phyloP scores from a whole-genome alignment of 176 grass and related monocot genomes.

The Triticum dicoccoides region DNA sequence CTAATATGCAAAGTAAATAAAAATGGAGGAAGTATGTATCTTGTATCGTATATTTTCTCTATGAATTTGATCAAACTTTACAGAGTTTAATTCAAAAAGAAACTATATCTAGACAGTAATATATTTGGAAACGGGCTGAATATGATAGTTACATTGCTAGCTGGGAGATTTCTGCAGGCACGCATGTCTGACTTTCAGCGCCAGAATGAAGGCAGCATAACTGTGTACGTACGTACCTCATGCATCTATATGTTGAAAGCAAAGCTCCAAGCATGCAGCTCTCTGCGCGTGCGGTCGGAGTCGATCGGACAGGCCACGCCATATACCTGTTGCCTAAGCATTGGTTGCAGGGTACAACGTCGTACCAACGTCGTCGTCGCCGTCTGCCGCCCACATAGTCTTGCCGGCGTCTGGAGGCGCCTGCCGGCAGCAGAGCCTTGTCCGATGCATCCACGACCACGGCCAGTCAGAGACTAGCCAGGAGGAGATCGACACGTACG shows the following conservation, averaged over 20 bases:
- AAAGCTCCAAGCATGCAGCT: too few species aligned
- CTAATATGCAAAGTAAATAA: neutral
- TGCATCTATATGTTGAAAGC: too few species aligned
- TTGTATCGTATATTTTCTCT: neutral
- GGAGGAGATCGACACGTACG: neutral
- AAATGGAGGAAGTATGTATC: too few species aligned
- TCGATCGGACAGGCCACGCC: neutral
- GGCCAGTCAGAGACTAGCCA: neutral
- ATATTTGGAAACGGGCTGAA: too few species aligned
- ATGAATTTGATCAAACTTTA: neutral
- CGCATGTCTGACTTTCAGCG: neutral
- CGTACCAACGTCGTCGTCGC: neutral
- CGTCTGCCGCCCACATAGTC: neutral
- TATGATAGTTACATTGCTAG: too few species aligned
- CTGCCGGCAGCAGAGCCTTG: neutral
- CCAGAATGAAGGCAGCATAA: constrained; percentile 14
- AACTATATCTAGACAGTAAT: too few species aligned
- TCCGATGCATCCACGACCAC: neutral
- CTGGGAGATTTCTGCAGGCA: neutral
- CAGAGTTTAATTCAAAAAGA: neutral
- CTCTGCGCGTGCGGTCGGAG: neutral
- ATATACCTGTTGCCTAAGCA: neutral
- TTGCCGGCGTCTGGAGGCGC: neutral
- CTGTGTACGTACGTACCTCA: too few species aligned
- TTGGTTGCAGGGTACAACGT: neutral